A percentile compares a stretch with the other conserved stretches of the same genome.
Conservation (phyloP, 257 asterid genomes). For the Solanum bulbocastanum region DNA sequence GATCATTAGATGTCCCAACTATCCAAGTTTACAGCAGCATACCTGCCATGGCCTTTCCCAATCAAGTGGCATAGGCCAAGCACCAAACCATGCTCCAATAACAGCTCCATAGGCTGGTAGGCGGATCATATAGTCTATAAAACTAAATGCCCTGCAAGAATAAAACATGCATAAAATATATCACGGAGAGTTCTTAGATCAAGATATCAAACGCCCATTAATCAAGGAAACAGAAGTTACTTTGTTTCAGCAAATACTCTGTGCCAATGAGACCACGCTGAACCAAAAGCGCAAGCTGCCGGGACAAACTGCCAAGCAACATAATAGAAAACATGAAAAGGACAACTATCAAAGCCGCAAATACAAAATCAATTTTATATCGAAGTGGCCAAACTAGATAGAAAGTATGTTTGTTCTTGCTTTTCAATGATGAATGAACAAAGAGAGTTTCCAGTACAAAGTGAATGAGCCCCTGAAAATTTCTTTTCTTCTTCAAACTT, state of each 20-base stretch:
- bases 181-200: background rate
- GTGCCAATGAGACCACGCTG: slow-evolving; percentile 77
- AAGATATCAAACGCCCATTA: background rate
- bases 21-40: background rate
- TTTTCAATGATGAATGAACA: background rate
- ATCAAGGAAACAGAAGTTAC: slow-evolving; percentile 21
- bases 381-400: background rate
- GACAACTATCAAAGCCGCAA: background rate
- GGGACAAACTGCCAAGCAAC: slow-evolving; percentile 63
- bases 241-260: slow-evolving; percentile 55
- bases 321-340: background rate
- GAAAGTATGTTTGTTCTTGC: background rate
- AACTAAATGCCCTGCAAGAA: slow-evolving; percentile 40
- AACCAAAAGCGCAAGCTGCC: slow-evolving; percentile 69
- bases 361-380: background rate
- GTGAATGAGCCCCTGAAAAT: background rate
- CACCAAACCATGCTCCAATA: slow-evolving; percentile 96
- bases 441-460: background rate
- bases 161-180: background rate
- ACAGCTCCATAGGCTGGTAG: slow-evolving; percentile 85
- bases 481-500: background rate
- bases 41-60: slow-evolving; percentile 97
- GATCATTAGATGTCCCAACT: background rate
- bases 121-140: slow-evolving; percentile 53
- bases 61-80: slow-evolving; percentile 98